phyloP scores from a whole-genome alignment of 768 basidiomycete species.

The Kwoniella sp. region DNA sequence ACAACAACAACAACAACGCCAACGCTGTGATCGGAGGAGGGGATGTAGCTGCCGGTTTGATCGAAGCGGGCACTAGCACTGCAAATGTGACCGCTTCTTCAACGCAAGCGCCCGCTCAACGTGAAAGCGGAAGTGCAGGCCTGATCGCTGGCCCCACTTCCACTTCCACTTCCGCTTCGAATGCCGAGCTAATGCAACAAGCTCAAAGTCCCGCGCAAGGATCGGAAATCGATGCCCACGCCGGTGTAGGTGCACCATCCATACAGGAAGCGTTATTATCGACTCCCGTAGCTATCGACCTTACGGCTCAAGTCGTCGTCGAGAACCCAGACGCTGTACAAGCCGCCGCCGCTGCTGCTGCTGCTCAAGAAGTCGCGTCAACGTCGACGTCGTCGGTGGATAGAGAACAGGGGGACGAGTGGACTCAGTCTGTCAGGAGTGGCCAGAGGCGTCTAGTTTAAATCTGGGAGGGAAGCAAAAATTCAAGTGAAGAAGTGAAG shows the following conservation, averaged over 20 bases:
- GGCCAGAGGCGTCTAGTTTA: slow-evolving; percentile 38
- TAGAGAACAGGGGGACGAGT: slow-evolving; percentile 19
- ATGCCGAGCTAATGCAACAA: not conserved
- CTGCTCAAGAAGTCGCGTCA: not conserved
- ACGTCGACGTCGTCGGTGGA: not conserved
- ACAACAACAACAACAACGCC: not conserved
- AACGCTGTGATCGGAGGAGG: not conserved
- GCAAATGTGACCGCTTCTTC: not conserved
- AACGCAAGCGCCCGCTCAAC: not conserved
- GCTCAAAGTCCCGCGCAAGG: not conserved
- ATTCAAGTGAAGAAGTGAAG: not conserved
- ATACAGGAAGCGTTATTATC: slow-evolving; percentile 17
- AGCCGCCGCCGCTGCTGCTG: too few species aligned
- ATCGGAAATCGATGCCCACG: too few species aligned
- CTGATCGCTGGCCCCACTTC: not conserved
- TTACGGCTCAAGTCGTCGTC: slow-evolving; percentile 14
- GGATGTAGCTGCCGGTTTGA: slow-evolving; percentile 12
- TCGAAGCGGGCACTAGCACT: slow-evolving; percentile 14
- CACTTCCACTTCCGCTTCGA: not conserved
- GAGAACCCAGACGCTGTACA: slow-evolving; percentile 6
- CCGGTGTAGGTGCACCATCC: slow-evolving; percentile 7
- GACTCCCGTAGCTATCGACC: slow-evolving; percentile 21
- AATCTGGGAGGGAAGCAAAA: not conserved
- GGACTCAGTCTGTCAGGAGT: slow-evolving; percentile 20
- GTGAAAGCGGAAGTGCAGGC: not conserved